A percentile compares a stretch with the other conserved stretches of the same genome.
phyloP scores from a whole-genome alignment of 2,329 filamentous ascomycete species.

The Penicillium janthinellum region DNA sequence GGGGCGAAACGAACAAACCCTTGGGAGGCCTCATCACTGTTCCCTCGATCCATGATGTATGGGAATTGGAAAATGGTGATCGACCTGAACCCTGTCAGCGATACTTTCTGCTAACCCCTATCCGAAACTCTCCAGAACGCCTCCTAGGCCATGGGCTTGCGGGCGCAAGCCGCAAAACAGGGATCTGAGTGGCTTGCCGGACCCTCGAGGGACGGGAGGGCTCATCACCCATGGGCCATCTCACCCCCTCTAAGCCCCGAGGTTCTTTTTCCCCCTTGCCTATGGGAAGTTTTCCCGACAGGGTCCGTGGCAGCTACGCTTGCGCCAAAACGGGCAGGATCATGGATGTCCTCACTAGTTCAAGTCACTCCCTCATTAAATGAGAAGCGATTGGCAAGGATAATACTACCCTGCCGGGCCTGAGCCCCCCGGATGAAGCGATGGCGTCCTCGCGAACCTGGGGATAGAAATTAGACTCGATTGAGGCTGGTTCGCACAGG shows the following conservation, averaged over 20 bases:
- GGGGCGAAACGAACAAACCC: not conserved
- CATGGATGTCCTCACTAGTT: not conserved
- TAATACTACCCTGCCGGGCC: not conserved
- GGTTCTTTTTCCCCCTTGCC: constrained; percentile 12
- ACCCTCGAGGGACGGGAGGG: not conserved
- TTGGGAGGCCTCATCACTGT: not conserved
- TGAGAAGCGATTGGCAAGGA: not conserved
- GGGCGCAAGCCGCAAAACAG: not conserved
- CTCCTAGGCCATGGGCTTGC: constrained; percentile 1
- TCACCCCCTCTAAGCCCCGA: not conserved
- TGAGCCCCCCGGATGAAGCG: not conserved
- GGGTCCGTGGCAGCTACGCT: constrained; percentile 15
- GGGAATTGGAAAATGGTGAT: not conserved
- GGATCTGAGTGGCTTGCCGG: constrained; percentile 4
- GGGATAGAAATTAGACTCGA: not conserved
- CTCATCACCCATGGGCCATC: not conserved
- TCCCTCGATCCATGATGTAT: not conserved
- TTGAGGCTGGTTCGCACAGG: not conserved
- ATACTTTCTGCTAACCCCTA: not conserved
- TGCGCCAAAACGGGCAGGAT: not conserved
- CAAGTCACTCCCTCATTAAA: not conserved
- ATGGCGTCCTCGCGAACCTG: not conserved
- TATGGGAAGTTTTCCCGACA: constrained; percentile 24
- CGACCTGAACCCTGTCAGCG: not conserved
- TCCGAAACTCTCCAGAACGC: constrained; percentile 3